These are phyloP conservation scores for Singerocomus inundabilis DNA, from an alignment of 1,284 basidiomycete species.

Conservation along the genomic window DNA sequence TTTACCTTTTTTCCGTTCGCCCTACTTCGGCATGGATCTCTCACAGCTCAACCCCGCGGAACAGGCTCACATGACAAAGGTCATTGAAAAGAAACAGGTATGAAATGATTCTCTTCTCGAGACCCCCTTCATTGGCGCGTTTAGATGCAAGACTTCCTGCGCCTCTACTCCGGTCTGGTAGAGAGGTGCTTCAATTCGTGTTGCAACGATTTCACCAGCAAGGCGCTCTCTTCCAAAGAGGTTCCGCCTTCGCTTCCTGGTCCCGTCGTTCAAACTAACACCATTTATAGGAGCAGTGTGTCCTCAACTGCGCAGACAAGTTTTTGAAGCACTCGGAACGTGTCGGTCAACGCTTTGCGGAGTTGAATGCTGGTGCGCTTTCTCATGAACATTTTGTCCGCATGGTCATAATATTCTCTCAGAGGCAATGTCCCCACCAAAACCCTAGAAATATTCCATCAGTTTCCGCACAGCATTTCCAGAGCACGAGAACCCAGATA, in stretches of 20 bases:
- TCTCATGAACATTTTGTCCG: neutral
- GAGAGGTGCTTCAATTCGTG: slow-evolving; percentile 96
- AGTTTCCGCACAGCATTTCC: neutral
- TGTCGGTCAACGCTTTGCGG: slow-evolving; percentile 89
- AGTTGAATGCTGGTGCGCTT: slow-evolving; percentile 80
- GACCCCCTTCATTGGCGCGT: neutral
- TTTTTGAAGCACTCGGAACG: slow-evolving; percentile 97
- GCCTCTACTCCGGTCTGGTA: slow-evolving; percentile 93
- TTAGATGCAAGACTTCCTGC: slow-evolving; percentile 98
- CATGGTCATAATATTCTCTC: slow-evolving; percentile 5
- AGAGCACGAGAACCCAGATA: neutral
- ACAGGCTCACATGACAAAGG: slow-evolving; percentile 86
- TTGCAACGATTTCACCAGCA: slow-evolving; percentile 96
- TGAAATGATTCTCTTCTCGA: slow-evolving; percentile 15
- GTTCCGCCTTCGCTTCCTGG: slow-evolving; percentile 42
- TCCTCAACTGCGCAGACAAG: slow-evolving; percentile 83
- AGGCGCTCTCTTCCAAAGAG: slow-evolving; percentile 92
- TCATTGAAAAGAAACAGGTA: slow-evolving; percentile 95
- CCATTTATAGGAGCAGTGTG: slow-evolving; percentile 58
- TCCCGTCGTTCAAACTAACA: slow-evolving; percentile 12
- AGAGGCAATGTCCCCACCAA: slow-evolving; percentile 35
- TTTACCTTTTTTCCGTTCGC: slow-evolving; percentile 6
- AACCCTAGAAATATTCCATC: slow-evolving; percentile 24
- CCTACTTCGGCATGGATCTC: slow-evolving; percentile 69
- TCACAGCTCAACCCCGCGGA: slow-evolving; percentile 81